Percentiles rank a stretch among this genome's conserved stretches.
These are phyloP conservation scores for Sordariomycetes sp. DNA, from an alignment of 2,329 filamentous ascomycete species.

Conservation along the genomic window DNA sequence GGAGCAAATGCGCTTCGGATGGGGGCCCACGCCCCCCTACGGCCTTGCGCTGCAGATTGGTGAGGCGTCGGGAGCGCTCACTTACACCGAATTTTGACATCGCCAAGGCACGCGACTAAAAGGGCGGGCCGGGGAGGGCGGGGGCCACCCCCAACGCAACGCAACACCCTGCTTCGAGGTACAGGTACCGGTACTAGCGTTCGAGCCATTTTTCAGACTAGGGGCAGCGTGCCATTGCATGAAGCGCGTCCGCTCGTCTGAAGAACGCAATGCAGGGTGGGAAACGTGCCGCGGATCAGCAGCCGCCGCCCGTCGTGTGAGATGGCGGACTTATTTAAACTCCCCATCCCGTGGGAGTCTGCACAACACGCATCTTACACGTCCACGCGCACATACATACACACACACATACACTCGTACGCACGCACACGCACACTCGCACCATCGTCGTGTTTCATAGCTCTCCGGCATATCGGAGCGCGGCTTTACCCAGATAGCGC, in stretches of 20 bases:
- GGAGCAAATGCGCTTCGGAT: background rate
- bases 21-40: background rate
- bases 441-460: too few relatives aligned
- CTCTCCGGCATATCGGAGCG: too few relatives aligned
- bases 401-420: background rate
- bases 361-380: too few relatives aligned
- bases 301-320: background rate
- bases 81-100: slow-evolving; percentile 5
- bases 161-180: background rate
- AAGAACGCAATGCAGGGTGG: background rate
- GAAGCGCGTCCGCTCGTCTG: background rate
- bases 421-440: background rate
- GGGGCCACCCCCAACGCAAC: background rate
- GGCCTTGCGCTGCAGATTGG: slow-evolving; percentile 1
- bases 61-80: slow-evolving; percentile 2
- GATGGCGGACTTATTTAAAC: background rate
- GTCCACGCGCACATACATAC: background rate
- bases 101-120: background rate
- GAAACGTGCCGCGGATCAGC: background rate
- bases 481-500: background rate
- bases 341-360: too few relatives aligned
- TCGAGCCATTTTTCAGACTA: background rate
- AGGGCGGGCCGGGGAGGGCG: too few relatives aligned
- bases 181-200: background rate
- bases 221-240: background rate